Base-by-base conservation (phyloP, 1,284 basidiomycete species). In the Trametes pubescens region DNA sequence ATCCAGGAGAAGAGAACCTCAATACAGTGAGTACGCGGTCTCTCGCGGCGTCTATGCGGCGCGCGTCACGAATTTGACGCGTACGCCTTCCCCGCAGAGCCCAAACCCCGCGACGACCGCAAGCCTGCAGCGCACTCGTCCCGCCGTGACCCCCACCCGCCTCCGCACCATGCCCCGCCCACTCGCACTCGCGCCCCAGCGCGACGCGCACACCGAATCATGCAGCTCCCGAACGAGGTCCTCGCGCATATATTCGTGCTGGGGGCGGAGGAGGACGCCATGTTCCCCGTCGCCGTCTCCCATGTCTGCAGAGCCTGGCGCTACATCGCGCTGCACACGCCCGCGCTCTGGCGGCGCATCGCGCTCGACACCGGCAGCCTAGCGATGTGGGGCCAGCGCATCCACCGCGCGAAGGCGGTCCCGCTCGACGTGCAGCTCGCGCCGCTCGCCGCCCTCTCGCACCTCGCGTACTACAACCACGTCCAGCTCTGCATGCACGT, bases 281-380 rank as follows among this genome's bases (percentile, higher is more conserved):
- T 83, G 78, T 80, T 89, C 48, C 85, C 88, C 22, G 66, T 90
- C 62, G 75, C 77, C 49, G 78, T 88, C 54, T 89, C 89, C 16
- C 89, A 90, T 68, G 86, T 89, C 64, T 91, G 88, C 73, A 77
- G 80, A 54, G 74, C 77, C 47, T 91, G 89, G 89, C 80, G 89
- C 53, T 73, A 79, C 43, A 78, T 88, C 32, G 81, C 84, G n/a
- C 75, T 88, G 37, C 81, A 80, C 55, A 85, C 86, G 5, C 87
- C 85, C 22, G 71, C 80, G 0, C 77, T 91, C 54, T 91, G 89
- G 89, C 78, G 85, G 62, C 80, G 80, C 65, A 80, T 91, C 63
- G 75, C 76, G 21, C 78, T 89, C 61, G 76, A 78, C 66, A 77
- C 81, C 37, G 78, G 81, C 37, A 75, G 82, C 44, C 75, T 82